Conservation (phyloP, 192 early-diverging fungal species). For the Coemansia sp. region DNA sequence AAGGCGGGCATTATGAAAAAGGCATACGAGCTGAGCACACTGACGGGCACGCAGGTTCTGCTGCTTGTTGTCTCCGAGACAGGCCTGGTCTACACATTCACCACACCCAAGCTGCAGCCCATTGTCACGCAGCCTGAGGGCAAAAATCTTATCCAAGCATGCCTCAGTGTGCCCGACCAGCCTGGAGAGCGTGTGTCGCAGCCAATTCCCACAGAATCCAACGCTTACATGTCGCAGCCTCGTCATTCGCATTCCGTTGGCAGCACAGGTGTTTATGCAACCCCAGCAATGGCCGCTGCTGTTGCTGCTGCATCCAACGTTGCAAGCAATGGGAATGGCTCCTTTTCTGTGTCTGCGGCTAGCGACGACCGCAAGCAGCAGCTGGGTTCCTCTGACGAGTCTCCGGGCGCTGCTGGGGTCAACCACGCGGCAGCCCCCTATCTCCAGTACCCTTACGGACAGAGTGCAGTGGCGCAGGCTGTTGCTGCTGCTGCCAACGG, state of each 20-base stretch:
- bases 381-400: constrained; percentile 13
- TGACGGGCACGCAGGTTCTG: constrained; percentile 93
- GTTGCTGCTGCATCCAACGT: constrained; percentile 25
- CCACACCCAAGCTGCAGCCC: constrained; percentile 90
- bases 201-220: constrained; percentile 53
- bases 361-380: constrained; percentile 42
- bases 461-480: constrained; percentile 44
- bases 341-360: not conserved
- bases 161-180: constrained; percentile 84
- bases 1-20: constrained; percentile 99
- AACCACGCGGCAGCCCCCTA: constrained; percentile 27
- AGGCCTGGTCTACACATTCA: constrained; percentile 93
- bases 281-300: constrained; percentile 17
- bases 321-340: constrained; percentile 5
- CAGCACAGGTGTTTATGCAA: not conserved
- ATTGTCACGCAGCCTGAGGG: constrained; percentile 89
- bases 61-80: constrained; percentile 93
- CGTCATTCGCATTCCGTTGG: constrained; percentile 21
- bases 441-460: constrained; percentile 42
- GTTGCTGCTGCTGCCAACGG: constrained; percentile 29
- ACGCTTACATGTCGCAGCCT: constrained; percentile 55
- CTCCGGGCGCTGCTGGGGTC: constrained; percentile 11
- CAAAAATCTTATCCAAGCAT: constrained; percentile 90
- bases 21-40: constrained; percentile 89
- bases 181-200: constrained; percentile 44